phyloP scores from a whole-genome alignment of 2,329 filamentous ascomycete genomes.

The Colletotrichum agaves region DNA sequence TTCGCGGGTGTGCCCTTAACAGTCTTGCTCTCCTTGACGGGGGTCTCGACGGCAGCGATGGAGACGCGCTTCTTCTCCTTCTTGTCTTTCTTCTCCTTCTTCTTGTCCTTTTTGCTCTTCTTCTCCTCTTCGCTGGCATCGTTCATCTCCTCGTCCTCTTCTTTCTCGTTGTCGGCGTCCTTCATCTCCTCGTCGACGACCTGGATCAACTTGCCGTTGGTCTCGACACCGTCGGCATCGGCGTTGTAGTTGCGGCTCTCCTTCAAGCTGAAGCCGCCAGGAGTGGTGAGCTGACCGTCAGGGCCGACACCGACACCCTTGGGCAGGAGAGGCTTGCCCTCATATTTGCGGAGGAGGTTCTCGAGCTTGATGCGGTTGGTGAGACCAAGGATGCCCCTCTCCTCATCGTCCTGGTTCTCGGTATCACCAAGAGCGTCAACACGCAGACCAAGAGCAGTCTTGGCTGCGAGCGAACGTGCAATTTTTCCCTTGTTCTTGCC shows the following conservation, averaged over 20 bases:
- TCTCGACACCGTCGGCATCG: conserved; percentile 85
- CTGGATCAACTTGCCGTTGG: conserved; percentile 56
- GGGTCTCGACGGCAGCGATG: conserved; percentile 43
- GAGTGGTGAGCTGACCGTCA: conserved; percentile 71
- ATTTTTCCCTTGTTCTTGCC: conserved; percentile 99
- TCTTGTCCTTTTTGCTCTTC: conserved; percentile 52
- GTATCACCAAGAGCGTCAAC: conserved; percentile 79
- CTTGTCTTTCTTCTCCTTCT: conserved; percentile 48
- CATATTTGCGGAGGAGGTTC: conserved; percentile 79
- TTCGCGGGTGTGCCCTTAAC: conserved; percentile 44
- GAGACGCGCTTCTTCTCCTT: conserved; percentile 44
- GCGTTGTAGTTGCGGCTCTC: conserved; percentile 94
- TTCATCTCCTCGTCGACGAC: conserved; percentile 56
- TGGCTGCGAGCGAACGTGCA: conserved; percentile 93
- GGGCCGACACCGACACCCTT: conserved; percentile 80
- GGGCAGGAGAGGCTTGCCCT: conserved; percentile 88
- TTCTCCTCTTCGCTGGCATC: conserved; percentile 50
- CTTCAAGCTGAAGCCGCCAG: conserved; percentile 90
- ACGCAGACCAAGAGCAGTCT: conserved; percentile 91
- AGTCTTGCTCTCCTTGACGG: conserved; percentile 46
- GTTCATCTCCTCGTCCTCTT: conserved; percentile 55
- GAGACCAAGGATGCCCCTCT: conserved; percentile 84
- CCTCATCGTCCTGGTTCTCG: conserved; percentile 81
- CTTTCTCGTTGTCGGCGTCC: conserved; percentile 50
- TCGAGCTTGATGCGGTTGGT: conserved; percentile 78